Conservation (phyloP, 768 basidiomycete species). For the Galerina sulciceps region DNA sequence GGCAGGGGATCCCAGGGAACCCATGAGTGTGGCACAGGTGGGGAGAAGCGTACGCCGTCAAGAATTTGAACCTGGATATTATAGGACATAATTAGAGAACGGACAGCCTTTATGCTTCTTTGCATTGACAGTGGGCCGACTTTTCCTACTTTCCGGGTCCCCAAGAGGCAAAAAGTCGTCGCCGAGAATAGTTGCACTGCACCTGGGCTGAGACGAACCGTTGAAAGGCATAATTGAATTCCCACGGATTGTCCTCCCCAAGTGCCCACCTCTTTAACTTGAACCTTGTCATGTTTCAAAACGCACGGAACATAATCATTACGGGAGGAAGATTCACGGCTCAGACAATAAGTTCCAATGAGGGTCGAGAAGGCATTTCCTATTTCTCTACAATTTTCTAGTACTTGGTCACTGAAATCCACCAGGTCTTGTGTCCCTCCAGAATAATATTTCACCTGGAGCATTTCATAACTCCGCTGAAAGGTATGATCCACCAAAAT, state of each 20-base stretch:
- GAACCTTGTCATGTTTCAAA: neutral
- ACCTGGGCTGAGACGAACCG: too few species aligned
- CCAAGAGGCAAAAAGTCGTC: too few species aligned
- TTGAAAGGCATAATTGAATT: too few species aligned
- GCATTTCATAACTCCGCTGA: conserved; percentile 16
- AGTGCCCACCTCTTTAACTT: neutral
- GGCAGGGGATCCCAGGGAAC: neutral
- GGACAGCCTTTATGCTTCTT: too few species aligned
- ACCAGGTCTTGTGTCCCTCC: neutral
- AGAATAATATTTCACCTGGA: conserved; percentile 6
- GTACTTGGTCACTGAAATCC: neutral
- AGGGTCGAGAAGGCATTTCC: neutral
- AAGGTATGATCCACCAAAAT: conserved; percentile 16
- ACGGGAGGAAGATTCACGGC: conserved; percentile 12
- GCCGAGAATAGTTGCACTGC: too few species aligned
- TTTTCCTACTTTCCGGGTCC: neutral
- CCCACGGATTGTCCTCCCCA: too few species aligned
- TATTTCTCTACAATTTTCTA: neutral
- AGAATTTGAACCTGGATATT: too few species aligned
- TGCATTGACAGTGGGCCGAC: neutral
- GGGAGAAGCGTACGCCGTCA: neutral
- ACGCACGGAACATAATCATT: conserved; percentile 1
- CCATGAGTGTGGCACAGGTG: neutral
- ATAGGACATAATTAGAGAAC: too few species aligned
- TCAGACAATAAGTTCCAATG: neutral